These are phyloP conservation scores for Trichocomaceae sp. DNA, from an alignment of 2,329 filamentous ascomycete species.

Conservation along the genomic window DNA sequence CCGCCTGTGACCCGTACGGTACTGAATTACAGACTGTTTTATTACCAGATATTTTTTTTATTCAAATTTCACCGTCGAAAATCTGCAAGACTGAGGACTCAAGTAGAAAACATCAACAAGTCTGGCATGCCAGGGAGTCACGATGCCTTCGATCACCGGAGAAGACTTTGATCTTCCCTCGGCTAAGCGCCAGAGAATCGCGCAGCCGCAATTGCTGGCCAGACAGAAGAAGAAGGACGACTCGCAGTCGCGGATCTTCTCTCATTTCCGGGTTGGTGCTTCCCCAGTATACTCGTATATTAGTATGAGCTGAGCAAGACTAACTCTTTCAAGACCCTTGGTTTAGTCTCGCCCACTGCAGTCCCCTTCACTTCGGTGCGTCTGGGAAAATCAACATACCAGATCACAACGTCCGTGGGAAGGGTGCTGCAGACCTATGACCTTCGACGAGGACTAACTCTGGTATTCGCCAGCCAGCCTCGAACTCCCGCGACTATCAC, in stretches of 20 bases:
- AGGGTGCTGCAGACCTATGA: conserved; percentile 93
- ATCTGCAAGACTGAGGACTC: not conserved
- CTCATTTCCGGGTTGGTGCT: conserved; percentile 73
- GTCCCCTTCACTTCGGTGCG: conserved; percentile 88
- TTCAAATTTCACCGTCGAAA: not conserved
- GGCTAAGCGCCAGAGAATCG: conserved; percentile 57
- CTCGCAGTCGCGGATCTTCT: conserved; percentile 73
- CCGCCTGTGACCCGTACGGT: not conserved
- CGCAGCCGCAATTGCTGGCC: conserved; percentile 2
- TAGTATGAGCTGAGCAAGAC: not conserved
- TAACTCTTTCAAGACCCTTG: conserved; percentile 62
- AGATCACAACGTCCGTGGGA: conserved; percentile 93
- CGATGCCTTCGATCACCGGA: conserved; percentile 44
- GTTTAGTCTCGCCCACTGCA: conserved; percentile 80
- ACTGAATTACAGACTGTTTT: not conserved
- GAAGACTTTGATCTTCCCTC: conserved; percentile 56
- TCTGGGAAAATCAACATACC: conserved; percentile 88
- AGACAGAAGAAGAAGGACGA: conserved; percentile 28
- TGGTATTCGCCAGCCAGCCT: conserved; percentile 88
- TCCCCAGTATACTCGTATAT: not conserved
- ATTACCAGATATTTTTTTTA: not conserved
- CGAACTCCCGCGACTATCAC: conserved; percentile 83
- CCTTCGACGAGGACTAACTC: conserved; percentile 76
- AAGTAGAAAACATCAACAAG: not conserved
- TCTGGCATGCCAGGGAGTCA: conserved; percentile 10